Conservation (phyloP, 352 stramenopile genomes). For the Globisporangium alternatum region DNA sequence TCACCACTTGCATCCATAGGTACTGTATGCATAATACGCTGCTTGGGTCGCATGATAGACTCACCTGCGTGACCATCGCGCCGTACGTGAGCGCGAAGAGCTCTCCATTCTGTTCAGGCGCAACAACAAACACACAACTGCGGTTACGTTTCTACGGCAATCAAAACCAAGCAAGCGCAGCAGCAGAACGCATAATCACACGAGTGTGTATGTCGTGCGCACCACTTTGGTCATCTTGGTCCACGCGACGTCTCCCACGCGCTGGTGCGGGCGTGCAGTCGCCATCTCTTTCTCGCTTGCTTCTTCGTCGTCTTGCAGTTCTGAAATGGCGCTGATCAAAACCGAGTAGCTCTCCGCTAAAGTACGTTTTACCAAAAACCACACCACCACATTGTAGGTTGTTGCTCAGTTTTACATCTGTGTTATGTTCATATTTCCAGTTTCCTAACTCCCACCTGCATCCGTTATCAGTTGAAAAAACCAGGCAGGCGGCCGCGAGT, state of each 20-base stretch:
- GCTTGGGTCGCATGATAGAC: not conserved
- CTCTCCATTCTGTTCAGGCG: conserved; percentile 89
- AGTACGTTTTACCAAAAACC: too few relatives aligned
- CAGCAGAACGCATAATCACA: not conserved
- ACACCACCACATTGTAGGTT: too few relatives aligned
- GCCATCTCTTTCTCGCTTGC: conserved; percentile 34
- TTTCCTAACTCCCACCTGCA: too few relatives aligned
- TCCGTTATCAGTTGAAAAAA: conserved; percentile 46
- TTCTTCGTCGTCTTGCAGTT: not conserved
- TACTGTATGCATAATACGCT: not conserved
- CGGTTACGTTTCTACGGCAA: not conserved
- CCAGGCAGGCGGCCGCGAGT: conserved; percentile 44
- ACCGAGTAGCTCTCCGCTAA: not conserved
- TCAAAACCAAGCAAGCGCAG: not conserved
- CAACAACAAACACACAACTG: not conserved
- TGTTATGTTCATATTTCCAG: too few relatives aligned
- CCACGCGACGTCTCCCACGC: conserved; percentile 85
- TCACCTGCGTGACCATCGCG: conserved; percentile 92
- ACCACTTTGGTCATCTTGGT: conserved; percentile 93
- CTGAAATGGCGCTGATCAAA: not conserved
- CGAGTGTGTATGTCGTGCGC: conserved; percentile 7
- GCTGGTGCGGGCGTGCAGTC: conserved; percentile 55
- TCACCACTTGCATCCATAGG: not conserved
- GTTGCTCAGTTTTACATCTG: too few relatives aligned
- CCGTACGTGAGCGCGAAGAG: conserved; percentile 98